phyloP scores from a whole-genome alignment of 2,329 filamentous ascomycete genomes.

The Penicillium sp. region DNA sequence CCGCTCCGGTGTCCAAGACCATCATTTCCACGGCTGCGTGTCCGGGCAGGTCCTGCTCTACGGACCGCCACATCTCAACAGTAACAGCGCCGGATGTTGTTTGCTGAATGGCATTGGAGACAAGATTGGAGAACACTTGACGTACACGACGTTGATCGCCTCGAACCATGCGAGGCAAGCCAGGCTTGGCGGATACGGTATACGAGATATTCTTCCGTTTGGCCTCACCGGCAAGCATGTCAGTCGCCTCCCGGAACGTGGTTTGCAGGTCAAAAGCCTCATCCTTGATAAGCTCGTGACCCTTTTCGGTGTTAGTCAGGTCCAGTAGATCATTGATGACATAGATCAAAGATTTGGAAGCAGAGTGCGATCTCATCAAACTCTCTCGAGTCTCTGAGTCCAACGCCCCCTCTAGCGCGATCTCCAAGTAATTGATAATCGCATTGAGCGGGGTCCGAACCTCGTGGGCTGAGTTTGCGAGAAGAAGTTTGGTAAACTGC shows the following conservation, averaged over 20 bases:
- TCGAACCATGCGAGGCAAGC: constrained; percentile 68
- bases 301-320: constrained; percentile 84
- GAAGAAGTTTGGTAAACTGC: constrained; percentile 72
- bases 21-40: constrained; percentile 72
- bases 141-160: constrained; percentile 80
- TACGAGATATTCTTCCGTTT: constrained; percentile 74
- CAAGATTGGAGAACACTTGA: constrained; percentile 79
- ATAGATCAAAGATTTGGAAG: constrained; percentile 89
- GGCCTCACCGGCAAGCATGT: constrained; percentile 72
- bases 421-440: constrained; percentile 93
- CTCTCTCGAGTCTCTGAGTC: constrained; percentile 85
- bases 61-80: constrained; percentile 65
- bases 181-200: constrained; percentile 66
- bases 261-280: constrained; percentile 72
- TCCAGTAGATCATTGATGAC: constrained; percentile 92
- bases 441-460: constrained; percentile 88
- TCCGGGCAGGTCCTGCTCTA: constrained; percentile 47
- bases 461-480: constrained; percentile 89
- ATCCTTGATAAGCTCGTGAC: constrained; percentile 74
- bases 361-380: constrained; percentile 79
- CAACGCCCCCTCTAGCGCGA: constrained; percentile 77
- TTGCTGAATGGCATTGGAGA: constrained; percentile 81
- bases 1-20: constrained; percentile 73
- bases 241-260: constrained; percentile 75
- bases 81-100: constrained; percentile 68